Evolutionary conservation across 2,329 filamentous ascomycete species (phyloP).

Genomic region (Diplodia corticola): DNA sequence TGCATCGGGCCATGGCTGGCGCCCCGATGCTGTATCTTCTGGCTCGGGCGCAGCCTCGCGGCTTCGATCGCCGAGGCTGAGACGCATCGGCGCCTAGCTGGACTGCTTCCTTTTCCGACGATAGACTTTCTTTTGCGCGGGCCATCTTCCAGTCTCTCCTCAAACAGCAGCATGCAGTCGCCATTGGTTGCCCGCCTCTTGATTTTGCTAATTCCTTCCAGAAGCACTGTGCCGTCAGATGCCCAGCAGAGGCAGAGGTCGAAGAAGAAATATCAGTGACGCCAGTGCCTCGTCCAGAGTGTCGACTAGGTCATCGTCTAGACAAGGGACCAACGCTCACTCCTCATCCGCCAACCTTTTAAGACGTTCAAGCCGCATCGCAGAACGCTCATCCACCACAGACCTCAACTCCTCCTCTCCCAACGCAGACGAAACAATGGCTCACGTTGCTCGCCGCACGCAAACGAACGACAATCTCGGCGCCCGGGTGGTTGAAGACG

Average conservation of each 20-base stretch:
- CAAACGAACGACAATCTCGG: slow-evolving; percentile 28
- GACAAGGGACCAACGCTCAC: slow-evolving; percentile 19
- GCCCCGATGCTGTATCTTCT: slow-evolving; percentile 19
- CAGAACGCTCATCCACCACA: slow-evolving; percentile 21
- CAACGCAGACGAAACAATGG: slow-evolving; percentile 32
- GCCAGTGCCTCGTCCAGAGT: slow-evolving; percentile 22
- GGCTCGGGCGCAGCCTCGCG: slow-evolving; percentile 12
- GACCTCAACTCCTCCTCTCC: slow-evolving; percentile 14
- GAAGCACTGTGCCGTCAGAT: slow-evolving; percentile 22
- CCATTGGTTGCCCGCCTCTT: slow-evolving; percentile 21
- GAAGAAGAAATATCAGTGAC: slow-evolving; percentile 25
- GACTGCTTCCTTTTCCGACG: slow-evolving; percentile 13
- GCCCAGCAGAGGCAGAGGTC: slow-evolving; percentile 21
- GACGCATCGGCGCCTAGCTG: slow-evolving; percentile 22
- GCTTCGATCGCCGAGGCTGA: slow-evolving; percentile 21
- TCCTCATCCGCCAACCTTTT: slow-evolving; percentile 11
- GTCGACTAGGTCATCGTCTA: slow-evolving; percentile 22
- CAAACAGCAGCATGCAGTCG: slow-evolving; percentile 23
- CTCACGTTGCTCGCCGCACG: slow-evolving; percentile 41
- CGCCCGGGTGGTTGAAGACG: slow-evolving; percentile 31
- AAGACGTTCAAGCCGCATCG: slow-evolving; percentile 24
- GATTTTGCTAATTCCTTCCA: slow-evolving; percentile 20
- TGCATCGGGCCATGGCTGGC: slow-evolving; percentile 3
- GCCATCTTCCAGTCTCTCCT: slow-evolving; percentile 19
- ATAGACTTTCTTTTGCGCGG: slow-evolving; percentile 23